A percentile compares a stretch with the other conserved stretches of the same genome.
These are phyloP conservation scores for Paramecium primaurelia DNA, from an alignment of 73 alveolate genomes.

Conservation along the genomic window DNA sequence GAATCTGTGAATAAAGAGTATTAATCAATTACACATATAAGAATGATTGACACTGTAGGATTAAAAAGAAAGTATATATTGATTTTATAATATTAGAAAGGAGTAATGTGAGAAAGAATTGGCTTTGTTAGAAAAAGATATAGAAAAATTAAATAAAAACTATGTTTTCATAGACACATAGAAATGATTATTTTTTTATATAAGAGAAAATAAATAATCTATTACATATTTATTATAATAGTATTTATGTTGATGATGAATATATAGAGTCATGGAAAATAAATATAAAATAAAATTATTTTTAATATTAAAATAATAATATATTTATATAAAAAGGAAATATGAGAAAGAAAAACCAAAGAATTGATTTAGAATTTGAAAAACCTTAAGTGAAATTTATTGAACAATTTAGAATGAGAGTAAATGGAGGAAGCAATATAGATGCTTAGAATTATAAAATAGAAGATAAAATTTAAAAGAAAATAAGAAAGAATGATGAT, in stretches of 20 bases:
- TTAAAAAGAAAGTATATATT: constrained; percentile 77
- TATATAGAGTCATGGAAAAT: not conserved
- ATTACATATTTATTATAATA: not conserved
- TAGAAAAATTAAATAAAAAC: constrained; percentile 84
- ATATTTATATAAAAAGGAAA: not conserved
- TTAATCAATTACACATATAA: constrained; percentile 88
- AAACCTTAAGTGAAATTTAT: not conserved
- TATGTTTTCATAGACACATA: constrained; percentile 58
- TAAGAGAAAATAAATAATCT: not conserved
- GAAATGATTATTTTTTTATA: not conserved
- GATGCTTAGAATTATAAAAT: not conserved
- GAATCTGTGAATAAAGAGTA: constrained; percentile 90
- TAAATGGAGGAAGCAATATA: not conserved
- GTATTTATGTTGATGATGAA: not conserved
- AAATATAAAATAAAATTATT: no score
- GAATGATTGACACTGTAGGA: constrained; percentile 90
- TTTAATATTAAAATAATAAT: not conserved
- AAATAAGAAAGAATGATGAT: not conserved
- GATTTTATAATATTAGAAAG: constrained; percentile 58
- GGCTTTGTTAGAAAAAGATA: constrained; percentile 89
- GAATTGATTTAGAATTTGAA: not conserved
- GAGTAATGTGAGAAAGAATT: constrained; percentile 92
- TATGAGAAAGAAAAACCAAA: constrained; percentile 27
- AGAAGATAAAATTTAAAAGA: not conserved
- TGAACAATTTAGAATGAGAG: constrained; percentile 32